A percentile compares a stretch with the other conserved stretches of the same genome.
These are phyloP conservation scores for Naganishia vishniacii DNA, from an alignment of 768 basidiomycete species.

Conservation along the genomic window DNA sequence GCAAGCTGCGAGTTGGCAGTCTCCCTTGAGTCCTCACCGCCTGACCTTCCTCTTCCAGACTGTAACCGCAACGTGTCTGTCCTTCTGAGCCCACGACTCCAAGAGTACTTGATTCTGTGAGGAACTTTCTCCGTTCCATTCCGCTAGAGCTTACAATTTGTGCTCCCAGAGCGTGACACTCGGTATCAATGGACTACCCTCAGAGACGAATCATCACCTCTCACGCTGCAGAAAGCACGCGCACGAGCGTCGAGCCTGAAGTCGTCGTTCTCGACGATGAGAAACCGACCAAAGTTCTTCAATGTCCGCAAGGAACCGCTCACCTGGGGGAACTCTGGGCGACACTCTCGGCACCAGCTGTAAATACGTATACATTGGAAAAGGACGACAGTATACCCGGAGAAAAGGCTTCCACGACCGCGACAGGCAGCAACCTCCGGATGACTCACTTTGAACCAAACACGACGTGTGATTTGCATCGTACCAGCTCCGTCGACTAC, in stretches of 20 bases:
- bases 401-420: background rate
- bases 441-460: conserved; percentile 41
- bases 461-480: conserved; percentile 35
- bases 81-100: no score
- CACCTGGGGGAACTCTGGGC: conserved; percentile 11
- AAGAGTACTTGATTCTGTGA: no score
- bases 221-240: background rate
- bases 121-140: no score
- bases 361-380: conserved; percentile 10
- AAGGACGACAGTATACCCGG: conserved; percentile 4
- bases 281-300: conserved; percentile 1
- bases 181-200: conserved; percentile 17
- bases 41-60: no score
- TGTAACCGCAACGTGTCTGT: no score
- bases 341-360: conserved; percentile 2
- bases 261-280: background rate
- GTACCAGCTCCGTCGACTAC: conserved; percentile 46
- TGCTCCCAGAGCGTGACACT: no score
- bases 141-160: no score
- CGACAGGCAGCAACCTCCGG: conserved; percentile 37
- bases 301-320: conserved; percentile 10
- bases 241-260: background rate
- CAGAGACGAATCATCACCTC: conserved; percentile 14
- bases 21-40: no score
- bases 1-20: no score